Conservation (phyloP, 2,329 filamentous ascomycete species). For the Sporothrix variecibatus region DNA sequence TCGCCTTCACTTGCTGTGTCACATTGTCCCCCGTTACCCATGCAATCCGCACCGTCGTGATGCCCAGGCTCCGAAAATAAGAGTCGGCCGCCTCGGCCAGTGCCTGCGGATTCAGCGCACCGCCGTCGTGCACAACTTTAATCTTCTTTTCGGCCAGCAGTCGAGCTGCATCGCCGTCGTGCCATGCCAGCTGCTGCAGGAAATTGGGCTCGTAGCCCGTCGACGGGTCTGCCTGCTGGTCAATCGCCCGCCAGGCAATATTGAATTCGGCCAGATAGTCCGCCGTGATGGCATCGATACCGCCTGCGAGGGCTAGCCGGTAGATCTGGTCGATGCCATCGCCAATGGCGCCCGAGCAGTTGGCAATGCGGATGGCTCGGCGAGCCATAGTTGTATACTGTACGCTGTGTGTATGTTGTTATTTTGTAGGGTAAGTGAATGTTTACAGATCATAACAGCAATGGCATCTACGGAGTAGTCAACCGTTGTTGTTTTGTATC, state of each 20-base stretch:
- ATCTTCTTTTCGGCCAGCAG: slow-evolving; percentile 44
- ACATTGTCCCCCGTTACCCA: slow-evolving; percentile 51
- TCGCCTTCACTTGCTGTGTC: neutral
- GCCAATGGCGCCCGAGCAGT: slow-evolving; percentile 41
- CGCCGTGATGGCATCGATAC: slow-evolving; percentile 33
- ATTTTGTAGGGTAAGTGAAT: too few species aligned
- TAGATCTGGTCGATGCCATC: slow-evolving; percentile 43
- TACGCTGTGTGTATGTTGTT: neutral
- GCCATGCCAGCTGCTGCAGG: slow-evolving; percentile 34
- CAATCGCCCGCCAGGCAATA: slow-evolving; percentile 39
- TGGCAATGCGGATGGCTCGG: slow-evolving; percentile 40
- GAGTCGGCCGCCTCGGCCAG: slow-evolving; percentile 40
- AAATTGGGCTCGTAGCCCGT: slow-evolving; percentile 38
- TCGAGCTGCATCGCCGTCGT: slow-evolving; percentile 31
- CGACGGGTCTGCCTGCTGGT: slow-evolving; percentile 34
- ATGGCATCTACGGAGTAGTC: neutral
- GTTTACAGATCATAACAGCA: neutral
- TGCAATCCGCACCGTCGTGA: slow-evolving; percentile 42
- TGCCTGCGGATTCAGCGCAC: slow-evolving; percentile 52
- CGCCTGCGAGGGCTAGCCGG: slow-evolving; percentile 37
- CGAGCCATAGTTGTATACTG: neutral
- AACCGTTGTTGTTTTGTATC: neutral
- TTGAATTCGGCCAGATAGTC: slow-evolving; percentile 37
- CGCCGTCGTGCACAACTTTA: slow-evolving; percentile 52
- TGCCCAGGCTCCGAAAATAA: slow-evolving; percentile 22